Evolutionary conservation across 768 basidiomycete species (phyloP).

Genomic region (Multifurca ochricompacta): DNA sequence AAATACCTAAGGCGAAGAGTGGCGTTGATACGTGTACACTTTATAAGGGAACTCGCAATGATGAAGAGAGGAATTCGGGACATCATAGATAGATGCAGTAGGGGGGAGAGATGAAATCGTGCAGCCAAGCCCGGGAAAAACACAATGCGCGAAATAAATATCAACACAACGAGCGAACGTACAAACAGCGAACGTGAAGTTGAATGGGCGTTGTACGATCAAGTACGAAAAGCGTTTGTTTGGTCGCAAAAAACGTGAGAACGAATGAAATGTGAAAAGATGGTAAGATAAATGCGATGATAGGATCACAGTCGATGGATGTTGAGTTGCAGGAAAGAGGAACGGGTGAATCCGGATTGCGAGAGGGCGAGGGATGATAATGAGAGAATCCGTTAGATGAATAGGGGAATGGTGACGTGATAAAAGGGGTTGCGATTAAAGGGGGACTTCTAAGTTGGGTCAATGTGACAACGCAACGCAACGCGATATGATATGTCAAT

Average conservation of each 20-base stretch:
- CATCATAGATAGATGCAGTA: conserved; percentile 17
- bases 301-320: conserved; percentile 18
- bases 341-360: conserved; percentile 18
- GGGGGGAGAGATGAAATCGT: conserved; percentile 3
- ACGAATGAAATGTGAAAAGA: conserved; percentile 18
- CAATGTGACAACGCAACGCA: not conserved
- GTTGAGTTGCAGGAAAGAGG: conserved; percentile 11
- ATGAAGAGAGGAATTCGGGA: not conserved
- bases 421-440: conserved; percentile 13
- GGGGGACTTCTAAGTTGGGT: conserved; percentile 4
- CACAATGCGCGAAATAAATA: conserved; percentile 12
- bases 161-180: conserved; percentile 1
- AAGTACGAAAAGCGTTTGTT: conserved; percentile 4
- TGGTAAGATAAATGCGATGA: conserved; percentile 19
- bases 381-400: conserved; percentile 16
- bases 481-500: too few species aligned
- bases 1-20: conserved; percentile 8
- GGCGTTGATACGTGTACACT: conserved; percentile 14
- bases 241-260: conserved; percentile 12
- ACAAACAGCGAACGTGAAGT: conserved; percentile 7
- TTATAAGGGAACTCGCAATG: conserved; percentile 5
- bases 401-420: conserved; percentile 18
- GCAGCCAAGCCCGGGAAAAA: conserved; percentile 2
- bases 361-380: conserved; percentile 12
- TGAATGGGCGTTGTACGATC: conserved; percentile 13